Conservation (phyloP, 2,329 filamentous ascomycete species). For the Penicillium psychrosexuale region DNA sequence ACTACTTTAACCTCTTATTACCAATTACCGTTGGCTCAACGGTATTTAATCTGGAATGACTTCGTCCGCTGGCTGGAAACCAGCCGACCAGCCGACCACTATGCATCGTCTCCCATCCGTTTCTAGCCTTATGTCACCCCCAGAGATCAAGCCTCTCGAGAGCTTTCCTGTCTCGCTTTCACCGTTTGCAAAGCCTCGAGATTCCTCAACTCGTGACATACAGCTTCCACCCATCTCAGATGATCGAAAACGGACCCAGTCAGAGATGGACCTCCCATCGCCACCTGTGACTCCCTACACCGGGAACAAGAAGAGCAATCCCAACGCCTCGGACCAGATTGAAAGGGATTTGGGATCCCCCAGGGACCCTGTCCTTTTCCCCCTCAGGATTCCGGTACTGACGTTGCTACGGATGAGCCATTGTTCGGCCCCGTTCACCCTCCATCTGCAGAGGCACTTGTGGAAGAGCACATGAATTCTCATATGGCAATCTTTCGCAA, state of each 20-base stretch:
- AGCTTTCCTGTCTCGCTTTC: slow-evolving; percentile 39
- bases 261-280: slow-evolving; percentile 45
- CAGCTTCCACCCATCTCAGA: slow-evolving; percentile 43
- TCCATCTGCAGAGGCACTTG: slow-evolving; percentile 36
- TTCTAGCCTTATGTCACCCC: slow-evolving; percentile 47
- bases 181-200: slow-evolving; percentile 29
- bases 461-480: slow-evolving; percentile 43
- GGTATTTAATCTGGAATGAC: slow-evolving; percentile 25
- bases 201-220: slow-evolving; percentile 29
- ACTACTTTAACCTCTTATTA: neutral
- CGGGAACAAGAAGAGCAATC: slow-evolving; percentile 40
- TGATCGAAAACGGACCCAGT: slow-evolving; percentile 42
- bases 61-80: slow-evolving; percentile 23
- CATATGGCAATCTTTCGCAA: slow-evolving; percentile 43
- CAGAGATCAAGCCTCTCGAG: slow-evolving; percentile 51
- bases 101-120: slow-evolving; percentile 46
- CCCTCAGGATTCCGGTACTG: slow-evolving; percentile 33
- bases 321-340: slow-evolving; percentile 33
- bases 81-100: slow-evolving; percentile 21
- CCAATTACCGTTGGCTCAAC: neutral
- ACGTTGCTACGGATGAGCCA: slow-evolving; percentile 39
- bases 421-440: slow-evolving; percentile 39
- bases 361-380: slow-evolving; percentile 44
- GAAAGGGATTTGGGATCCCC: slow-evolving; percentile 31
- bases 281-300: slow-evolving; percentile 47